Conservation (phyloP, 1,284 basidiomycete species). For the Sparassis latifolia region DNA sequence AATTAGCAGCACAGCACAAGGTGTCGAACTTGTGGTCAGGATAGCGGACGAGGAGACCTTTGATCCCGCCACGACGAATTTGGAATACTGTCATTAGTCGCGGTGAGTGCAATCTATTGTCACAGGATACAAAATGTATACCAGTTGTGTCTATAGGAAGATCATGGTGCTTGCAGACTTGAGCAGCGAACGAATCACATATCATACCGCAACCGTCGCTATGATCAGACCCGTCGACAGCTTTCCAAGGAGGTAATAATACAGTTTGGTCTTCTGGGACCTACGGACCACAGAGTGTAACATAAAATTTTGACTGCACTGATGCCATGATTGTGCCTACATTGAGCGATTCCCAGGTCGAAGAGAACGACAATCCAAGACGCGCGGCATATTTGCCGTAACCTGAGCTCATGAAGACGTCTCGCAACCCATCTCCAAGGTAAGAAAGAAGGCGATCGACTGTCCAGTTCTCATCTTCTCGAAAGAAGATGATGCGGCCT, state of each 20-base stretch:
- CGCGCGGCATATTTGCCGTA: constrained; percentile 19
- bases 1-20: constrained; percentile 1
- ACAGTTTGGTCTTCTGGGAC: constrained; percentile 8
- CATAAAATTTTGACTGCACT: background rate
- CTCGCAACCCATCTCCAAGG: constrained; percentile 11
- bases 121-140: constrained; percentile 1
- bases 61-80: constrained; percentile 16
- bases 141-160: constrained; percentile 13
- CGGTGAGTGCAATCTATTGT: background rate
- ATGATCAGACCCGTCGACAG: constrained; percentile 15
- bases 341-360: constrained; percentile 14
- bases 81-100: constrained; percentile 12
- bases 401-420: constrained; percentile 14
- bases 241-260: constrained; percentile 10
- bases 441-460: constrained; percentile 9
- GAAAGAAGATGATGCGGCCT: constrained; percentile 17
- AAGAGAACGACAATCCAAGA: constrained; percentile 19
- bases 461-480: constrained; percentile 16
- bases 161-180: constrained; percentile 9
- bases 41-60: constrained; percentile 16
- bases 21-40: constrained; percentile 13
- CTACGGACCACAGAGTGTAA: constrained; percentile 1
- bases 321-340: constrained; percentile 2
- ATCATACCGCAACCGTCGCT: constrained; percentile 20
- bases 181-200: constrained; percentile 12